Evolutionary conservation across 1,284 basidiomycete species (phyloP), one percentile per base, ranked within the genome.

Genomic region (Puccinia coronata): DNA sequence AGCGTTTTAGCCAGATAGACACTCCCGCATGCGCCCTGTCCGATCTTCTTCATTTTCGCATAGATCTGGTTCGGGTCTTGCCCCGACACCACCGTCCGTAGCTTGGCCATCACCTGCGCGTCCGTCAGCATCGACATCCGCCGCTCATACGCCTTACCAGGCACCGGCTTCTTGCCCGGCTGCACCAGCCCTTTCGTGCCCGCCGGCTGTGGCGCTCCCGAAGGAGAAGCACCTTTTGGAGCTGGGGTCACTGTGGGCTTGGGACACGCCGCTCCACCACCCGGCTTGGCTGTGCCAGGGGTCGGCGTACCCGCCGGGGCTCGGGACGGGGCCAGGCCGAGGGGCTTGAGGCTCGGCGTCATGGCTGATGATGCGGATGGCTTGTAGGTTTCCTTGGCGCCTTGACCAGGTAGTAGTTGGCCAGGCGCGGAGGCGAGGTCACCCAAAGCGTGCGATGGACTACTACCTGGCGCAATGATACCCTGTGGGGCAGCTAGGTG

Each of bases 1-100:
- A 97, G 89, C 11, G 92, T 93, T 88, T 98, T 98, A 51, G 96
- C 96, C 23, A 98, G 96, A 85, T 96, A 99, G n/a, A 99, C 96
- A 85, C 96, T 94, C 16, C 96, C 96, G 16, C 95, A 98, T 2
- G 96, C 96, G 84, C 95, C 96, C 87, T 99, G 96, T 34, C 96
- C 97, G 83, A 99, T 94, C 88, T 98, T 98, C 88, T 95, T 96
- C 87, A 98, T 98, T 89, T 98, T 98, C 84, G 92, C 93, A 87
- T 98, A 99, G 59, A 97, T 87, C 84, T 90, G 86, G 87, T 94
- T 95, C 31, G 96, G 96, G 86, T 98, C 95, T 36, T 94, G 91
- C 57, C 90, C 88, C 80, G 90, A 92, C 74, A 98, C 96, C 0
- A 98, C 95, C 82, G 91, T 91, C 83, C 95, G 89, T 83, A 99